Evolutionary conservation across 2,329 filamentous ascomycete species (phyloP).

Genomic region (Dothiorella sarmentorum): DNA sequence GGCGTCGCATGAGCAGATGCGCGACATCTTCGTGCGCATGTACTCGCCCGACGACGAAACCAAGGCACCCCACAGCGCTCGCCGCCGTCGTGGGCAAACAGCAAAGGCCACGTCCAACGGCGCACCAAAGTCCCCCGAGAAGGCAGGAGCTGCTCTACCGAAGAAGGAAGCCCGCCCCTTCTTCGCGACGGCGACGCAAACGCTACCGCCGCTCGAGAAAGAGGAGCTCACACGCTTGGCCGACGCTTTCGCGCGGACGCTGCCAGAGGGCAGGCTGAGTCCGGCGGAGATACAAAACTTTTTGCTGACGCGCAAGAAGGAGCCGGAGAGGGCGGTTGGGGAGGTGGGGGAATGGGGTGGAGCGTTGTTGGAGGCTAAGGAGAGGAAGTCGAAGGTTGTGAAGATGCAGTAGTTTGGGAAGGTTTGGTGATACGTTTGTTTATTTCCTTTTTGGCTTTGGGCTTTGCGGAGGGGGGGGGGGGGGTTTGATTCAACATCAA

Average conservation of each 20-base stretch:
- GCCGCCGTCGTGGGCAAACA: background rate
- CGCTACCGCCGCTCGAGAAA: background rate
- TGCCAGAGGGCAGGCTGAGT: conserved; percentile 49
- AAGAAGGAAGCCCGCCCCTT: too few relatives aligned
- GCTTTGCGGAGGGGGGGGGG: too few relatives aligned
- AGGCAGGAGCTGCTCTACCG: too few relatives aligned
- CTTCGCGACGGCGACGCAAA: too few relatives aligned
- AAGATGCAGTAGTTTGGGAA: conserved; percentile 5
- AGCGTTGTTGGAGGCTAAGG: conserved; percentile 32
- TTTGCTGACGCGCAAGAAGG: conserved; percentile 49
- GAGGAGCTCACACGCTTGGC: conserved; percentile 39
- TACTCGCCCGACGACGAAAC: conserved; percentile 25
- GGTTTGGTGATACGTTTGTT: background rate
- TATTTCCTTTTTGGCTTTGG: too few relatives aligned
- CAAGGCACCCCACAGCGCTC: background rate
- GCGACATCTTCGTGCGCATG: conserved; percentile 44
- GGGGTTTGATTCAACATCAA: background rate
- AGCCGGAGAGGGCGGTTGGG: conserved; percentile 44
- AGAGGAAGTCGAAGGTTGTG: conserved; percentile 27
- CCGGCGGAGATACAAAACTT: conserved; percentile 55
- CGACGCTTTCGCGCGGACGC: conserved; percentile 41
- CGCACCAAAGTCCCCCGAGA: background rate
- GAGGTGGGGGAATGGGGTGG: conserved; percentile 44
- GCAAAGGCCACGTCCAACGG: background rate
- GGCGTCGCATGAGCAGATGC: conserved; percentile 40